Conservation (phyloP, 106 monocot genomes). For the Apostasia ramifera region DNA sequence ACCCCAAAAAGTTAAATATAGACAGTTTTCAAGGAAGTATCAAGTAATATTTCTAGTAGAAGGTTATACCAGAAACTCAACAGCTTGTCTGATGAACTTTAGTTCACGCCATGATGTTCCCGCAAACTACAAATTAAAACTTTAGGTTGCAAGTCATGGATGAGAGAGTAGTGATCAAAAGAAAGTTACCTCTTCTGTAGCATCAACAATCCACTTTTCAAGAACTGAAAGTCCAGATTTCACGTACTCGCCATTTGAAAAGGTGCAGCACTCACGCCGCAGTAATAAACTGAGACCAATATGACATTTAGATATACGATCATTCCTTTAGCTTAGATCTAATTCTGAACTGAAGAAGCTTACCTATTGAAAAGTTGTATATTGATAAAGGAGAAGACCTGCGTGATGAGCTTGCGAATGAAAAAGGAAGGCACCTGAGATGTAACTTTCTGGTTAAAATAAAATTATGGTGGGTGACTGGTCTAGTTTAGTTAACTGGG, state of each 20-base stretch:
- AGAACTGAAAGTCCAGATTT: constrained; percentile 79
- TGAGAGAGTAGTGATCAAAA: not conserved
- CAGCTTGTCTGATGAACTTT: constrained; percentile 87
- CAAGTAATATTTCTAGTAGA: too few relatives aligned
- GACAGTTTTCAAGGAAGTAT: too few relatives aligned
- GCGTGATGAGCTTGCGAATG: constrained; percentile 71
- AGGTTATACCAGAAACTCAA: constrained; percentile 72
- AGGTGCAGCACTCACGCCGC: constrained; percentile 89
- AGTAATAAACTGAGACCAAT: constrained; percentile 52
- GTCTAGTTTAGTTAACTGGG: too few relatives aligned
- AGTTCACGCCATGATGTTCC: constrained; percentile 82
- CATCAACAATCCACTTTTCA: constrained; percentile 74
- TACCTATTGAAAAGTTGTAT: constrained; percentile 91
- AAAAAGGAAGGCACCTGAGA: constrained; percentile 78
- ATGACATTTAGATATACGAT: not conserved
- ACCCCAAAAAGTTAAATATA: too few relatives aligned
- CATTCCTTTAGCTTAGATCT: not conserved
- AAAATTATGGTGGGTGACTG: too few relatives aligned
- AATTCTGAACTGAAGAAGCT: not conserved
- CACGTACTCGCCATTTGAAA: constrained; percentile 94
- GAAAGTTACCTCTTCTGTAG: constrained; percentile 58
- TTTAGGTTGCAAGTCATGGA: not conserved
- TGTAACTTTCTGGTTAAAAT: too few relatives aligned
- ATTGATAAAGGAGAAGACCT: constrained; percentile 85
- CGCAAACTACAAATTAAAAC: constrained; percentile 54